Evolutionary conservation across 306 rosid species (phyloP).

Genomic region (Castanospermum australe): DNA sequence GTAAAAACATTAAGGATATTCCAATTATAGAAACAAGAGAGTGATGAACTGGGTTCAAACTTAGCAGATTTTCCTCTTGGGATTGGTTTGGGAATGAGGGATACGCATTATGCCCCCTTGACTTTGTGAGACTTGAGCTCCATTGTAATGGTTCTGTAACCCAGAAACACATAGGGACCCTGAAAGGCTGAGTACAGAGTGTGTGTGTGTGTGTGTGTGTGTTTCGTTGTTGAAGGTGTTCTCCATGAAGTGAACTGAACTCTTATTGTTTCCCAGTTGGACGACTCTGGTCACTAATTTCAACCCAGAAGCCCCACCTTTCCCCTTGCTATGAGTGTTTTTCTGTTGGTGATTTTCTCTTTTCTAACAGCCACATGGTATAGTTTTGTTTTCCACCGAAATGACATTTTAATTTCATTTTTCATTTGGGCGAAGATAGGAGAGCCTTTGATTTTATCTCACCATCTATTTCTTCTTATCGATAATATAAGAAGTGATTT

Average conservation of each 20-base stretch:
- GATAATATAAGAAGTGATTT: neutral
- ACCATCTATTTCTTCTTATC: neutral
- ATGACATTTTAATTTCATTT: neutral
- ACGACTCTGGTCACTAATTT: neutral
- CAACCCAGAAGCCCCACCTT: conserved; percentile 8
- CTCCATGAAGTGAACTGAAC: neutral
- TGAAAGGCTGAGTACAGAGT: neutral
- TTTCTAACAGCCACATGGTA: neutral
- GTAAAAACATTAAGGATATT: neutral
- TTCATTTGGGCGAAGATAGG: neutral
- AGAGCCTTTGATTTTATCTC: neutral
- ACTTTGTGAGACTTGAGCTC: neutral
- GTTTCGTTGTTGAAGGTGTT: neutral
- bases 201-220: too few species aligned
- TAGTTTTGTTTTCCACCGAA: conserved; percentile 1
- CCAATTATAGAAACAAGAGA: conserved; percentile 24
- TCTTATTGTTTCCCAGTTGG: neutral
- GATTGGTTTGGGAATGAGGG: neutral
- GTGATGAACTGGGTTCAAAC: neutral
- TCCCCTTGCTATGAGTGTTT: neutral
- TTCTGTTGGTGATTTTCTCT: neutral
- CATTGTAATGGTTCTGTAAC: neutral
- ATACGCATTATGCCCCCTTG: neutral
- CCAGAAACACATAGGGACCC: neutral
- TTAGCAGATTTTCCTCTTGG: neutral